Base-by-base conservation (phyloP, 1,284 basidiomycete species). In the Agaricales sp. region DNA sequence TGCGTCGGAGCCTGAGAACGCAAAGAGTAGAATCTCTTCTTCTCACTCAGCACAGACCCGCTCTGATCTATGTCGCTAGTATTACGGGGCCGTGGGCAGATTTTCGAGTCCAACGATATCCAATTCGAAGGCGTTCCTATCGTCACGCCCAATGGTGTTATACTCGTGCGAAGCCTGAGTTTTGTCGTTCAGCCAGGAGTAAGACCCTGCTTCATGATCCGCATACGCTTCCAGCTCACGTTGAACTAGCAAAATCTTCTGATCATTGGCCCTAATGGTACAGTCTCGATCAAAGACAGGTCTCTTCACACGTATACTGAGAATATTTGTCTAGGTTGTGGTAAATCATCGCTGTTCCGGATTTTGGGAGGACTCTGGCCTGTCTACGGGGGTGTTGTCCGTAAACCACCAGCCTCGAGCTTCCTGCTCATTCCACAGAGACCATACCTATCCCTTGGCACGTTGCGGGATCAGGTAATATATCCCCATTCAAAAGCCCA, bases 291-390 rank as follows among this genome's bases (percentile, higher is more conserved):
- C 18, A 41, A 41, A n/a, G 18, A n/a, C n/a, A n/a, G n/a, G n/a
- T 20, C 18, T 11, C 39, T n/a, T 6, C 39, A n/a, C 6, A 20
- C 39, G 6, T 30, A 41, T 18, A 20, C 16, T 11, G 39, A 35
- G 43, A 50, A 39, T 30, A 43, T 44, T 45, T 37, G 22, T 49
- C 24, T 53, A 82, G 82, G 83, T 8, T 87, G 89, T 58, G 92
- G 92, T 20, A 95, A 95, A 63, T 89, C 86, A 0, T 91, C 87
- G 3, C 68, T 98, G 46, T 97, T 96, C 75, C 82, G 95, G 21
- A 96, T 98, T 52, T 73, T 99, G 2, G 95, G 94, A 38, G 95
- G 94, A 16, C 77, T 99, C 4, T 99, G 95, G 94, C 94, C 95
- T 1, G 88, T 97, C 2, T 96, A 97, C 60, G 95, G 90, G 16